Evolutionary conservation across 1,284 basidiomycete genomes (phyloP).

Genomic region (Leccinum griseonigrum): DNA sequence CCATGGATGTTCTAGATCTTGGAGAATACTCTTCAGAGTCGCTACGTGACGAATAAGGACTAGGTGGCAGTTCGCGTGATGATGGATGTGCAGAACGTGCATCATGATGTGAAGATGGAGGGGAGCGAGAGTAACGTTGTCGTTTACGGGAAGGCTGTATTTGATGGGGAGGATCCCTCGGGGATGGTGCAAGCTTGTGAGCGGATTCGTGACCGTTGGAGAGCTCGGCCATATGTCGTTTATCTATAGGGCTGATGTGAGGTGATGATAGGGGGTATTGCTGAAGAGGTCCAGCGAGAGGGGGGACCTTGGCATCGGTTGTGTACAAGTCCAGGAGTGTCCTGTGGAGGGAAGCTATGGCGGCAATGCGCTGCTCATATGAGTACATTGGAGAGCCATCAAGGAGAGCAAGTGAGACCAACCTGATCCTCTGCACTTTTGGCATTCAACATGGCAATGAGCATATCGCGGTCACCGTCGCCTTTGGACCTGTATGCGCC

Average conservation of each 20-base stretch:
- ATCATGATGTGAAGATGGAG: slow-evolving; percentile 25
- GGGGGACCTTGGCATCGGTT: slow-evolving; percentile 24
- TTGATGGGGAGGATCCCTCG: slow-evolving; percentile 25
- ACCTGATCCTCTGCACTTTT: slow-evolving; percentile 90
- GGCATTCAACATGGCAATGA: slow-evolving; percentile 84
- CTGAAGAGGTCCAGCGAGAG: slow-evolving; percentile 14
- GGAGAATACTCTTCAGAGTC: slow-evolving; percentile 36
- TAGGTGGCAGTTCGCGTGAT: slow-evolving; percentile 34
- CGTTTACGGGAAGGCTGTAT: slow-evolving; percentile 42
- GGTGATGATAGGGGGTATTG: slow-evolving; percentile 23
- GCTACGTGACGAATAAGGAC: slow-evolving; percentile 35
- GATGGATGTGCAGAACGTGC: slow-evolving; percentile 25
- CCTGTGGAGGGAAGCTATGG: slow-evolving; percentile 63
- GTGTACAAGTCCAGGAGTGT: slow-evolving; percentile 65
- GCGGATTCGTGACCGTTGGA: slow-evolving; percentile 17
- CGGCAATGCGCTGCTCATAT: slow-evolving; percentile 58
- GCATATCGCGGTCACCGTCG: slow-evolving; percentile 86
- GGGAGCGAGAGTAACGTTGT: slow-evolving; percentile 42
- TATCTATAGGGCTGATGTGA: slow-evolving; percentile 20
- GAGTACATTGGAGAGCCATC: slow-evolving; percentile 11
- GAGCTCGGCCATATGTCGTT: slow-evolving; percentile 13
- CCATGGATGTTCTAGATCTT: slow-evolving; percentile 35
- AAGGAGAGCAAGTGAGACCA: slow-evolving; percentile 20
- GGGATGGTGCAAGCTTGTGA: slow-evolving; percentile 7
- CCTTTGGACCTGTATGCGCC: slow-evolving; percentile 79